Evolutionary conservation across 176 grass and related monocot species (phyloP), one percentile per base, ranked within the genome.

Genomic region (Areca catechu): DNA sequence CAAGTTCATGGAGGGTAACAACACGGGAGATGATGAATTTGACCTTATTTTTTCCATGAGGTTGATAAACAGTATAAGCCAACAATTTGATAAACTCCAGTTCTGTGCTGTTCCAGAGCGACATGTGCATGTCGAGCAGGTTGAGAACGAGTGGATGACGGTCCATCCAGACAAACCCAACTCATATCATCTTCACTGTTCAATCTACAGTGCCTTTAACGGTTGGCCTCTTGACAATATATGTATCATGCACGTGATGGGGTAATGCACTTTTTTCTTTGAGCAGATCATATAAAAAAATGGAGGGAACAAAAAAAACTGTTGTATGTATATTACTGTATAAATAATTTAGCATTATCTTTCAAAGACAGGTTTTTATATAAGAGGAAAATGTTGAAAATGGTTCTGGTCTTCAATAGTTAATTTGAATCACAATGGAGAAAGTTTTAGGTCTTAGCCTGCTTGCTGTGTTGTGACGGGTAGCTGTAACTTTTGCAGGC

Each of bases 21-120:
- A 49, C n/a, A n/a, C n/a, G 67, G 66, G 7, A 0, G 75, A 74
- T 0, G 76, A 65, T 0, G 62, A 62, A 21, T 89, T 88, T 1
- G 70, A 98, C 60, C 22, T 83, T 66, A 85, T 98, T 16, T 56
- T 92, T 73, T 92, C 93, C 10, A 83, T 83, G 60, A 74, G 82
- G 57, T 76, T 83, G 59, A 12, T 85, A 16, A 88, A 82, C 72
- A 80, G 66, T 28, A 71, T 88, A 51, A 80, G 83, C 24, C 77
- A 77, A 69, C 87, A 92, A 77, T 71, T 77, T 1, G 74, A 66
- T 20, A 84, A 80, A 65, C 68, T 88, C 52, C 74, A 74, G 2
- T 85, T 92, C 56, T 28, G 64, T 65, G 51, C 63, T 30, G 21
- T 69, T n/a, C 23, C 59, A 0, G 87, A 92, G 76, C 84, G 76